Percentiles rank a stretch among this genome's conserved stretches.
These are phyloP conservation scores for Conidiobolus incongruus DNA, from an alignment of 371 early-diverging fungal genomes.

Conservation along the genomic window DNA sequence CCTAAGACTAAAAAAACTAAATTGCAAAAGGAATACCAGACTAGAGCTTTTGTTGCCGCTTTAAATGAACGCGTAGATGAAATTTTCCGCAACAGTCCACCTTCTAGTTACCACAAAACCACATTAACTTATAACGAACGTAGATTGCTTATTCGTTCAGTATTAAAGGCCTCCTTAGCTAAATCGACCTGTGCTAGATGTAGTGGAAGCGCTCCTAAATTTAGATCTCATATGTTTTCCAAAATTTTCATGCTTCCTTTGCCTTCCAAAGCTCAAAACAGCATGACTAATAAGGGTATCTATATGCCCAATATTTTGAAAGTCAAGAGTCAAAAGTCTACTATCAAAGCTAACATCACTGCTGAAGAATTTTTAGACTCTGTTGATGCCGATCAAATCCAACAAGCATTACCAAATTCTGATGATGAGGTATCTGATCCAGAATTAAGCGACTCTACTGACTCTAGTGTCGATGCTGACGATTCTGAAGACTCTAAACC, in stretches of 20 bases:
- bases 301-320: no score
- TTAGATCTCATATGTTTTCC: conserved; percentile 62
- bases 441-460: no score
- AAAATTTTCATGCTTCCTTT: conserved; percentile 75
- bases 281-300: conserved; percentile 36
- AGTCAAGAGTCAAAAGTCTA: conserved; percentile 9
- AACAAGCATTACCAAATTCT: conserved; percentile 1
- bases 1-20: conserved; percentile 15
- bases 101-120: neutral
- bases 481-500: no score
- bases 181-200: no score
- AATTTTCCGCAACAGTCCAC: no score
- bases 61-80: no score
- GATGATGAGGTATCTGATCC: no score
- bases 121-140: neutral
- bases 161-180: neutral
- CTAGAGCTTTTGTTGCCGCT: no score
- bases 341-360: conserved; percentile 9
- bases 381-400: conserved; percentile 9
- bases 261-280: conserved; percentile 33
- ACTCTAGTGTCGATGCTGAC: no score
- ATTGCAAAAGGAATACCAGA: conserved; percentile 18
- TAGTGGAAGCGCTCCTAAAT: conserved; percentile 39
- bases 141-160: neutral
- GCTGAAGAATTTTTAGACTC: conserved; percentile 15